Base-by-base conservation (phyloP, 352 stramenopile genomes). In the Globisporangium recalcitrans region DNA sequence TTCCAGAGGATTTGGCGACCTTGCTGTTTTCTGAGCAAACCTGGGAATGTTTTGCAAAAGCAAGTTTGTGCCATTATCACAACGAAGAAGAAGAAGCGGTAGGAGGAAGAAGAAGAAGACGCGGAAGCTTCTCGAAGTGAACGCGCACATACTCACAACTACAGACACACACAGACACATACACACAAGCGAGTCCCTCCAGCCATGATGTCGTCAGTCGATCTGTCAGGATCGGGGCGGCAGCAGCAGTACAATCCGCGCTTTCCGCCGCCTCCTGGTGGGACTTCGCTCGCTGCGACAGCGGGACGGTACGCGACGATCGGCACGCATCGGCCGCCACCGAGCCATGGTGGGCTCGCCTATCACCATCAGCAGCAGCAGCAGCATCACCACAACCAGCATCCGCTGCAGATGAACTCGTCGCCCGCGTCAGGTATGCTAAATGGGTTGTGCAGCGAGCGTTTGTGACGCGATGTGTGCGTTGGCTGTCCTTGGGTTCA, bases 191-290 rank as follows among this genome's bases (percentile, higher is more conserved):
- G 16, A 44, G 1, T 0, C 24, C 32, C 19, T 36, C 22, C n/a
- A 31, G 7, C 38, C 11, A 64, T 64, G 58, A 64, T 64, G 58
- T 64, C 58, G 29, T 64, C 58, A 1, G 58, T 64, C 31, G 58
- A 64, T 11, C 36, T 64, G 47, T 58, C 58, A n/a, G n/a, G 21
- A 16, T 51, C 46, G 22, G 19, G 13, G 5, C 22, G 36, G 26
- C 58, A 51, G 27, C 56, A 54, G 24, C 56, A 62, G 21, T 36
- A 55, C 31, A 40, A 62, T 27, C 29, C 57, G 27, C 57, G 32
- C 7, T 58, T 51, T n/a, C 22, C 38, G 26, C 44, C 54, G 7
- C 21, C 54, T n/a, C 8, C 26, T 19, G 54, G 49, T 21, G 32
- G 46, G 9, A 36, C 46, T 13, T 63, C 24, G 47, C 47, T 32